A percentile compares a stretch with the other conserved stretches of the same genome.
Evolutionary conservation across 2,329 filamentous ascomycete species (phyloP).

Genomic region (Sclerotinia glacialis): DNA sequence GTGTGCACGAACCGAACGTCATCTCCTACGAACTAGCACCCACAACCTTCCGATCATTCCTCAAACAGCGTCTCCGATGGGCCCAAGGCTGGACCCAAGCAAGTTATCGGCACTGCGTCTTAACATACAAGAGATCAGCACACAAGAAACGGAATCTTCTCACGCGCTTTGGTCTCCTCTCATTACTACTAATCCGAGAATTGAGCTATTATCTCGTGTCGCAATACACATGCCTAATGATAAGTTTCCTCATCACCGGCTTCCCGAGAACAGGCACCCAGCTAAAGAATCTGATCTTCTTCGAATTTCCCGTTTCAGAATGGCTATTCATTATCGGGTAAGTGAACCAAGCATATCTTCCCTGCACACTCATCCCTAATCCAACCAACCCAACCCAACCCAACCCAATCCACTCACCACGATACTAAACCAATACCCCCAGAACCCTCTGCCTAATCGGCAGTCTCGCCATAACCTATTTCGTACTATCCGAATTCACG

Average conservation of each 20-base stretch:
- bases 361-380: neutral
- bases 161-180: conserved; percentile 46
- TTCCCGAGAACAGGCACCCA: conserved; percentile 43
- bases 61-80: conserved; percentile 51
- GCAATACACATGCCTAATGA: conserved; percentile 47
- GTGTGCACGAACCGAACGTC: conserved; percentile 49
- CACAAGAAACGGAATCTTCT: conserved; percentile 40
- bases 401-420: neutral
- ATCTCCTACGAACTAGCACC: conserved; percentile 49
- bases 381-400: no score
- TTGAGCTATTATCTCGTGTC: conserved; percentile 49
- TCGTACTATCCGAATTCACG: conserved; percentile 47
- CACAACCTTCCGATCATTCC: conserved; percentile 45
- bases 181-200: conserved; percentile 47
- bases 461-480: conserved; percentile 48
- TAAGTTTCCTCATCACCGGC: conserved; percentile 46
- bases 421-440: neutral
- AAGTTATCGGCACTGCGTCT: conserved; percentile 44
- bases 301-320: conserved; percentile 48
- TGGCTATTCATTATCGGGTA: conserved; percentile 48
- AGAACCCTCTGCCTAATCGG: conserved; percentile 45
- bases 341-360: conserved; percentile 23
- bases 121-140: conserved; percentile 44
- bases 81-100: conserved; percentile 51
- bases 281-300: conserved; percentile 46